Evolutionary conservation across 768 basidiomycete genomes (phyloP).

Genomic region (Leccinum variicolor): DNA sequence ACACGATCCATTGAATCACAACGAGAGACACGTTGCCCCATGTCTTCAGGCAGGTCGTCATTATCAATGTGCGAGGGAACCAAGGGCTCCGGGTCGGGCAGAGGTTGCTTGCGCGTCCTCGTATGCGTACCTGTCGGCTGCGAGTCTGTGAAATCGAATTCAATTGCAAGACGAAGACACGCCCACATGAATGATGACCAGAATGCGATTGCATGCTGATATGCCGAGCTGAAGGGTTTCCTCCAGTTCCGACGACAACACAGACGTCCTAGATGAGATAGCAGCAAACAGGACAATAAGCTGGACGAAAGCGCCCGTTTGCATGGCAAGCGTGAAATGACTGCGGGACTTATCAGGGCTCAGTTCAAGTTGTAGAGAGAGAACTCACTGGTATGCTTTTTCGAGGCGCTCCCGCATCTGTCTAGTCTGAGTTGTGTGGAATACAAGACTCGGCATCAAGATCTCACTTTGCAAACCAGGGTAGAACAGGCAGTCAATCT

Average conservation of each 20-base stretch:
- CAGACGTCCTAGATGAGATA: conserved; percentile 55
- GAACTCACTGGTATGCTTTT: conserved; percentile 53
- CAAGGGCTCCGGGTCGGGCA: not conserved
- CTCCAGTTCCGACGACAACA: conserved; percentile 42
- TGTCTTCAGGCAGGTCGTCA: conserved; percentile 13
- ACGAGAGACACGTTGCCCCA: conserved; percentile 10
- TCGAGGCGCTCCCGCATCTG: conserved; percentile 46
- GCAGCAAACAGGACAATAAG: conserved; percentile 60
- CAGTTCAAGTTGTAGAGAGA: not conserved
- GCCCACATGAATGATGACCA: conserved; percentile 34
- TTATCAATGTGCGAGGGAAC: not conserved
- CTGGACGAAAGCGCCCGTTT: conserved; percentile 71
- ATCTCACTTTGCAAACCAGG: conserved; percentile 48
- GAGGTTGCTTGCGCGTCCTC: not conserved
- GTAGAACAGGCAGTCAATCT: conserved; percentile 34
- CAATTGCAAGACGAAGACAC: not conserved
- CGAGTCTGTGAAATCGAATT: conserved; percentile 4
- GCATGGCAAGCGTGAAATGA: conserved; percentile 60
- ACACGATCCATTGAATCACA: not conserved
- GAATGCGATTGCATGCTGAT: conserved; percentile 26
- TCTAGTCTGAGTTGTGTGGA: conserved; percentile 2
- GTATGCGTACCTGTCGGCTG: conserved; percentile 14
- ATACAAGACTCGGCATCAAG: not conserved
- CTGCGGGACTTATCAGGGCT: conserved; percentile 32
- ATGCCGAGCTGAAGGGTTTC: conserved; percentile 34